Percentiles rank a stretch among this genome's conserved stretches.
These are phyloP conservation scores for Aspergillus uvarum DNA, from an alignment of 2,329 filamentous ascomycete genomes.

Conservation along the genomic window DNA sequence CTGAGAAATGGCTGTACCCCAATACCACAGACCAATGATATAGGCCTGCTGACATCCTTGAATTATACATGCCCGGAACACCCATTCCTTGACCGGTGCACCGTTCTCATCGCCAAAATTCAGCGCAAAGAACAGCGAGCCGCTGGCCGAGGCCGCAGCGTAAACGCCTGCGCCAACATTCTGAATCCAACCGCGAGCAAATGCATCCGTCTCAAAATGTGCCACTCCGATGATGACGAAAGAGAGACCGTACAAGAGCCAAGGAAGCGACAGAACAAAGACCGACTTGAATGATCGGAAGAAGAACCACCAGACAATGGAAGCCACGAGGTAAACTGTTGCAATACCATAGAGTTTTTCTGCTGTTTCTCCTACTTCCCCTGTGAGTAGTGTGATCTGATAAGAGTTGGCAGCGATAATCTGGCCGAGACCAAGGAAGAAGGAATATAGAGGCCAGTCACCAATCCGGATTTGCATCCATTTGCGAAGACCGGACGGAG, in stretches of 20 bases:
- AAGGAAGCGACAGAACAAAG: slow-evolving; percentile 60
- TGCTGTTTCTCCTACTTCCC: slow-evolving; percentile 60
- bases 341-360: slow-evolving; percentile 61
- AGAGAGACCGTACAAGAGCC: slow-evolving; percentile 62
- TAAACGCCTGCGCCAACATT: slow-evolving; percentile 63
- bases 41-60: slow-evolving; percentile 68
- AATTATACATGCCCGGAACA: slow-evolving; percentile 65
- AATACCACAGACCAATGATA: slow-evolving; percentile 65
- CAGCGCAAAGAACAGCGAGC: slow-evolving; percentile 65
- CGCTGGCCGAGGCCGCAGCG: slow-evolving; percentile 61
- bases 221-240: slow-evolving; percentile 65
- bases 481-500: slow-evolving; percentile 57
- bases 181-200: slow-evolving; percentile 55
- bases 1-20: slow-evolving; percentile 58
- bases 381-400: slow-evolving; percentile 66
- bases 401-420: slow-evolving; percentile 67
- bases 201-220: slow-evolving; percentile 50
- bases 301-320: slow-evolving; percentile 62
- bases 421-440: slow-evolving; percentile 62
- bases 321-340: slow-evolving; percentile 58
- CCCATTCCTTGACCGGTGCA: slow-evolving; percentile 63
- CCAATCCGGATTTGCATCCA: slow-evolving; percentile 57
- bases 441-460: slow-evolving; percentile 65
- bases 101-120: slow-evolving; percentile 67
- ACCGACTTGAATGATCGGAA: slow-evolving; percentile 60